A percentile compares a stretch with the other conserved stretches of the same genome.
These are phyloP conservation scores for Exophiala alcalophila DNA, from an alignment of 2,329 filamentous ascomycete genomes.

Conservation along the genomic window DNA sequence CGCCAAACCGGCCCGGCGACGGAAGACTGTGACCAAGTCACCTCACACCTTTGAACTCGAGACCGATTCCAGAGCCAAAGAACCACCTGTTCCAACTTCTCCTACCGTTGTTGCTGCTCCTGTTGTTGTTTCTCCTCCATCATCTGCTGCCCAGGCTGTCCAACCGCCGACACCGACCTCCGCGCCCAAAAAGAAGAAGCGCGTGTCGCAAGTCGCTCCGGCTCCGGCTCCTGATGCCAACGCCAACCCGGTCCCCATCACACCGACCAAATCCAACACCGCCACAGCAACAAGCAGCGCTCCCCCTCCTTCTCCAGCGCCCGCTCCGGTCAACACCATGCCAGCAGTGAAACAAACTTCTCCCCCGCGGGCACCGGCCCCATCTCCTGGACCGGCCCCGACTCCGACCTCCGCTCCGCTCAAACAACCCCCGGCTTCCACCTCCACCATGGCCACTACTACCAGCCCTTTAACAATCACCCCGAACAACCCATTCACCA, in stretches of 20 bases:
- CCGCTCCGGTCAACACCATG: slow-evolving; percentile 12
- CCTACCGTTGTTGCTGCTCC: no score
- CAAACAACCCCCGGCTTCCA: slow-evolving; percentile 35
- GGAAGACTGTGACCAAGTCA: slow-evolving; percentile 25
- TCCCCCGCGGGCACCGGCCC: slow-evolving; percentile 7
- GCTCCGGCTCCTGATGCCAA: slow-evolving; percentile 2
- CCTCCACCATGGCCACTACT: slow-evolving; percentile 31
- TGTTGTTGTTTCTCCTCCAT: no score
- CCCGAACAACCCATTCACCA: slow-evolving; percentile 19
- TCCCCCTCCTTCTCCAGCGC: no score
- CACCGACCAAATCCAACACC: no score
- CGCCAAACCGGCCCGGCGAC: slow-evolving; percentile 20
- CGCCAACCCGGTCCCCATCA: no score
- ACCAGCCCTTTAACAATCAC: slow-evolving; percentile 1
- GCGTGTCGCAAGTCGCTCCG: slow-evolving; percentile 17
- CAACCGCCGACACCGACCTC: slow-evolving; percentile 11
- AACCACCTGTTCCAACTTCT: slow-evolving; percentile 11
- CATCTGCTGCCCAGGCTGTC: no score
- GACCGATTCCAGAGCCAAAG: slow-evolving; percentile 20
- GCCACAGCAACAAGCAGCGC: no score
- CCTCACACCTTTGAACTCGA: slow-evolving; percentile 26
- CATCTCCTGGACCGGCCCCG: slow-evolving; percentile 3
- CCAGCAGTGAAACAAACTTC: slow-evolving; percentile 11
- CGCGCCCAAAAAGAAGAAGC: slow-evolving; percentile 24
- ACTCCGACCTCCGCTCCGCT: slow-evolving; percentile 1